Evolutionary conservation across 1,139 yeast genomes (phyloP), one percentile per base, ranked within the genome.

Genomic region (Blastobotrys serpentis): DNA sequence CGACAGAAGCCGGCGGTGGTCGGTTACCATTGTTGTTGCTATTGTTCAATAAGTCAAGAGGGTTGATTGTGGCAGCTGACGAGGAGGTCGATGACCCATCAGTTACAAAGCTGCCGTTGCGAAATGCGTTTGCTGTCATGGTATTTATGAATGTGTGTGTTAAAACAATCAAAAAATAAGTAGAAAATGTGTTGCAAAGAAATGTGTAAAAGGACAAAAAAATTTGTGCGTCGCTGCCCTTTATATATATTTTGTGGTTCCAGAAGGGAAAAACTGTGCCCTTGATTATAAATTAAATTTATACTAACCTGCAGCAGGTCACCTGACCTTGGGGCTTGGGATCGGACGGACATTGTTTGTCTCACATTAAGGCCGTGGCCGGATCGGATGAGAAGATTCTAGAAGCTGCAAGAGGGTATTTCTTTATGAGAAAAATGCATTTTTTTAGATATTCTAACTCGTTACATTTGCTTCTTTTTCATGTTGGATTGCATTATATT

Each of bases 11-110:
- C n/a, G n/a, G n/a, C n/a, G n/a, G n/a, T n/a, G n/a, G n/a, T n/a
- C n/a, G n/a, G 25, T 18, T 18, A 13, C 7, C 19, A 14, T 17
- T 17, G 40, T n/a, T 18, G 40, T 36, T 19, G 22, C 3, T 19
- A 8, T 18, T 19, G 40, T 36, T 36, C 40, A 36, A 17, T n/a
- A 36, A 14, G 23, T 36, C 40, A 13, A 17, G 8, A 3, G 40
- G 40, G n/a, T 36, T 36, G 25, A 36, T 36, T 13, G 40, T 36
- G 23, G 40, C 4, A 4, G 37, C 7, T 29, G 32, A 29, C 14
- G 32, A 4, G 4, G 32, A n/a, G n/a, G n/a, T n/a, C n/a, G n/a
- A n/a, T n/a, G n/a, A n/a, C n/a, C n/a, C n/a, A n/a, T n/a, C n/a
- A n/a, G n/a, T n/a, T n/a, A n/a, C n/a, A n/a, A n/a, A n/a, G n/a